Evolutionary conservation across 2,329 filamentous ascomycete species (phyloP).

Genomic region (Colletotrichum sublineola): DNA sequence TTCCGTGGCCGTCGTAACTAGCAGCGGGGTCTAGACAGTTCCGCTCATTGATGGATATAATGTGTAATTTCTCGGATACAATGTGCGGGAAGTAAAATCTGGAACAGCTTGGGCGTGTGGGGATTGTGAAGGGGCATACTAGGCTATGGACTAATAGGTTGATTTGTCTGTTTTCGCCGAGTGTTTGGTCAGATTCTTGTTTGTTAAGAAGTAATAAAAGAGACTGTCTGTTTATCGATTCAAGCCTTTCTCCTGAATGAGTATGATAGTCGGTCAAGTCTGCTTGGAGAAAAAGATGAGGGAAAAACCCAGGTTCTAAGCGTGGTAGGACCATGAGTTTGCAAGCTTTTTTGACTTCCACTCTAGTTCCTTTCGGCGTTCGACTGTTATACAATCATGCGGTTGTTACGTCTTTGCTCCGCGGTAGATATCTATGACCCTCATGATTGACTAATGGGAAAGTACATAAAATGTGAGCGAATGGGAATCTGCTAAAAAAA

Average conservation of each 20-base stretch:
- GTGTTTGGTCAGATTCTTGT: conserved; percentile 7
- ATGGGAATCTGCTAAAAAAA: too few species aligned
- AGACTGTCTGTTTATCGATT: neutral
- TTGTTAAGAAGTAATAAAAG: neutral
- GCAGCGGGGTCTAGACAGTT: neutral
- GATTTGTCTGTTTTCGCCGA: conserved; percentile 5
- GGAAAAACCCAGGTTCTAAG: too few species aligned
- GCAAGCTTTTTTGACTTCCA: too few species aligned
- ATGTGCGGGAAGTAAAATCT: neutral
- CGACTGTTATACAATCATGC: too few species aligned
- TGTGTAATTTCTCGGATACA: neutral
- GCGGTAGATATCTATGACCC: too few species aligned
- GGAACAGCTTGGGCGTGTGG: conserved; percentile 1
- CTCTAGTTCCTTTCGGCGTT: too few species aligned
- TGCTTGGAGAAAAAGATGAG: too few species aligned
- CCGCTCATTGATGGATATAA: neutral
- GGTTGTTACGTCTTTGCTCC: too few species aligned
- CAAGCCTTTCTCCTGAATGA: neutral
- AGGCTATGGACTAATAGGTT: conserved; percentile 4
- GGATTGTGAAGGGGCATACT: neutral
- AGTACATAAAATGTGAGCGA: neutral
- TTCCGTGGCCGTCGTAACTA: conserved; percentile 21
- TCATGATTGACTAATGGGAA: neutral
- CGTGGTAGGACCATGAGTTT: too few species aligned
- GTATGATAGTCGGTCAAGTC: neutral